A percentile compares a stretch with the other conserved stretches of the same genome.
phyloP scores from a whole-genome alignment of 1,284 basidiomycete species.

The Boletus nobilissimus region DNA sequence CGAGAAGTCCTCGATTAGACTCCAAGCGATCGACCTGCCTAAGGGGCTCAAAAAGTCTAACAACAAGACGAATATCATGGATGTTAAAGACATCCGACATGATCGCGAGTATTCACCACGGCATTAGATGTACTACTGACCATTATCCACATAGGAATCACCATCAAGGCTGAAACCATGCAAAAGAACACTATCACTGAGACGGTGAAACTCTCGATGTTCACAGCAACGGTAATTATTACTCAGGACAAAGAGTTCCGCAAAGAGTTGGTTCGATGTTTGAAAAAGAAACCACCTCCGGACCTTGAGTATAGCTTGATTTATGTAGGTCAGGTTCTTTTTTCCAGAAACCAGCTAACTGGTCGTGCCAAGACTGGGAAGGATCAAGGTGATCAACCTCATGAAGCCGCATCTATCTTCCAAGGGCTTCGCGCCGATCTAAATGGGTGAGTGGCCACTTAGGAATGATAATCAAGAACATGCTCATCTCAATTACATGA shows the following conservation, averaged over 20 bases:
- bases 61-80: not conserved
- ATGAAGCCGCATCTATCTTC: not conserved
- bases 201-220: not conserved
- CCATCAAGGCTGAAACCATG: not conserved
- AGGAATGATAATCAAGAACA: not conserved
- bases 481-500: not conserved
- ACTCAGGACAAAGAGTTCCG: not conserved
- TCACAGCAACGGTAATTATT: not conserved
- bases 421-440: not conserved
- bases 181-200: not conserved
- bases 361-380: not conserved
- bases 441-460: not conserved
- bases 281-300: not conserved
- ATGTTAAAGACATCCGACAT: not conserved
- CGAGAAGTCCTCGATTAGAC: not conserved
- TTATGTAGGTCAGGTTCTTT: not conserved
- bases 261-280: not conserved
- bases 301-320: not conserved
- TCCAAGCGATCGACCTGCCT: not conserved
- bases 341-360: not conserved
- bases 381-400: not conserved
- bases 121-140: not conserved
- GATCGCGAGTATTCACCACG: not conserved
- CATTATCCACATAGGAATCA: not conserved
- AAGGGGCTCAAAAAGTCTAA: not conserved